Conservation (phyloP, 371 early-diverging fungal genomes). For the Quaeritorhiza haematococci region DNA sequence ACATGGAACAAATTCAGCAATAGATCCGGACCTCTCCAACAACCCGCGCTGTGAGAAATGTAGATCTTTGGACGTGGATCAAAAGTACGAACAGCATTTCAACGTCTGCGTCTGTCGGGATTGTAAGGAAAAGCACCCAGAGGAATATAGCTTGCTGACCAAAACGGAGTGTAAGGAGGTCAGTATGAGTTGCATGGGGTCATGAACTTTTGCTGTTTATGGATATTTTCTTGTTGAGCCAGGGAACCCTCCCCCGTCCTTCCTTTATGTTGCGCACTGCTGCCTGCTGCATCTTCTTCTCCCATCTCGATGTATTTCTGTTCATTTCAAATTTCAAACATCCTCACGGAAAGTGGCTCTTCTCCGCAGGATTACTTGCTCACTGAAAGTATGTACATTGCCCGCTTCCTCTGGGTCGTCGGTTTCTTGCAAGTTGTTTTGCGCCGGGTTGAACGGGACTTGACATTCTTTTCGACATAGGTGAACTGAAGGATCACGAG, state of each 20-base stretch:
- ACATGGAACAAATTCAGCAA: constrained; percentile 34
- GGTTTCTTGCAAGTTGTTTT: too few species aligned
- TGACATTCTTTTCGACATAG: constrained; percentile 26
- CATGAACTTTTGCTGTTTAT: too few species aligned
- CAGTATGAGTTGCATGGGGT: too few species aligned
- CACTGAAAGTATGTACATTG: constrained; percentile 64
- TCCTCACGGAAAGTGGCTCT: constrained; percentile 5
- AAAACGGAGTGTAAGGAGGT: constrained; percentile 85
- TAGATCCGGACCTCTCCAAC: constrained; percentile 54
- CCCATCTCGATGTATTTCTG: too few species aligned
- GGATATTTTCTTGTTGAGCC: too few species aligned
- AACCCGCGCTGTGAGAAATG: constrained; percentile 75
- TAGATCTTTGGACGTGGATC: constrained; percentile 70
- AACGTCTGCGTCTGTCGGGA: constrained; percentile 63
- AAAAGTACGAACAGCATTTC: constrained; percentile 64
- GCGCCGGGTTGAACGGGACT: too few species aligned
- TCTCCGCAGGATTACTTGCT: constrained; percentile 72
- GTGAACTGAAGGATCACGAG: constrained; percentile 76
- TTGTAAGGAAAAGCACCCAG: constrained; percentile 70
- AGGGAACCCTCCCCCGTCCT: too few species aligned
- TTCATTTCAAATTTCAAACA: neutral
- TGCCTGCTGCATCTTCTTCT: too few species aligned
- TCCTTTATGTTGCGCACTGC: too few species aligned
- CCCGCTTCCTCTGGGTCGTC: neutral
- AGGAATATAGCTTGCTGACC: constrained; percentile 86